phyloP scores from a whole-genome alignment of 805 yeast species.

The Kodamaea fukazawae region DNA sequence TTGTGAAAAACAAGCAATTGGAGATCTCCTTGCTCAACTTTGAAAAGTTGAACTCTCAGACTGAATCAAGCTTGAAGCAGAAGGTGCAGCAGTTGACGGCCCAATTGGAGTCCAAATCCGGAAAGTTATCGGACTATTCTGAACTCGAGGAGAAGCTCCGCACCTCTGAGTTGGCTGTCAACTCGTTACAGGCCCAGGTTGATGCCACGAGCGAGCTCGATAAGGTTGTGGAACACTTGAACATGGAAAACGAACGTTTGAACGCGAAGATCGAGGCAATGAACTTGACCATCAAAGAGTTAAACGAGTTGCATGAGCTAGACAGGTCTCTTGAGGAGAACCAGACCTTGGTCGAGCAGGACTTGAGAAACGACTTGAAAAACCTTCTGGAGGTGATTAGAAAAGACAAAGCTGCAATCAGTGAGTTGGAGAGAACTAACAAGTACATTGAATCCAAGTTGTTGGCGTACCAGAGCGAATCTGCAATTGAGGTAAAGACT shows the following conservation, averaged over 20 bases:
- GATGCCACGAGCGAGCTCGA: slow-evolving; percentile 37
- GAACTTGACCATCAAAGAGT: slow-evolving; percentile 39
- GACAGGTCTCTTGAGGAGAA: slow-evolving; percentile 40
- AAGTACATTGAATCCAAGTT: slow-evolving; percentile 19
- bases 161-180: slow-evolving; percentile 16
- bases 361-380: slow-evolving; percentile 36
- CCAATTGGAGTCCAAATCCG: slow-evolving; percentile 21
- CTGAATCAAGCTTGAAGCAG: slow-evolving; percentile 21
- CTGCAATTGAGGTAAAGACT: slow-evolving; percentile 4
- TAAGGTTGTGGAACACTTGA: slow-evolving; percentile 32
- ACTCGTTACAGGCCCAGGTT: slow-evolving; percentile 27
- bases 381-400: slow-evolving; percentile 16
- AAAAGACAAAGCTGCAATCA: slow-evolving; percentile 16
- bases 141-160: slow-evolving; percentile 8
- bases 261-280: slow-evolving; percentile 29
- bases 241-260: slow-evolving; percentile 36
- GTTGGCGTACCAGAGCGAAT: slow-evolving; percentile 15
- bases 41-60: slow-evolving; percentile 22
- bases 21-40: slow-evolving; percentile 42
- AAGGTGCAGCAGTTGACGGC: slow-evolving; percentile 19
- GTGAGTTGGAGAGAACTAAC: slow-evolving; percentile 20
- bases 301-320: slow-evolving; percentile 49
- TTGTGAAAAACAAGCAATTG: slow-evolving; percentile 35
- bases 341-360: slow-evolving; percentile 16
- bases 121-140: slow-evolving; percentile 33